Evolutionary conservation across 345 rosid genomes (phyloP).

Genomic region (Citrus sp.): DNA sequence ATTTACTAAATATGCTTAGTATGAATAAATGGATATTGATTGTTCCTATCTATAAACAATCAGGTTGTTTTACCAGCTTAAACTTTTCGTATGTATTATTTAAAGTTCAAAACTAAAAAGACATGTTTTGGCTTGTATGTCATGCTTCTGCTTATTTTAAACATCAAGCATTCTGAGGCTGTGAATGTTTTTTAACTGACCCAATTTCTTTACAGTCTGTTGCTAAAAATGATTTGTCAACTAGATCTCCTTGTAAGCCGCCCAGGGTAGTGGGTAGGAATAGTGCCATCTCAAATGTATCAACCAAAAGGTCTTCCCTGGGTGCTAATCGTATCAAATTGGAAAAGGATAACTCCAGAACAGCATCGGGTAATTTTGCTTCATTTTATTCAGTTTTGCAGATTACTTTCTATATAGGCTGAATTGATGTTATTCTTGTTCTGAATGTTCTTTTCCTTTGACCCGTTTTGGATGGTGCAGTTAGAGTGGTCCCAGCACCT

Average conservation of each 20-base stretch:
- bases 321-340: constrained; percentile 46
- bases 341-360: constrained; percentile 45
- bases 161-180: not conserved
- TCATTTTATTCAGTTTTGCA: not conserved
- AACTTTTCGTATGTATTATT: not conserved
- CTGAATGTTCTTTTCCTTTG: constrained; percentile 15
- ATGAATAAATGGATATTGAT: not conserved
- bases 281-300: constrained; percentile 35
- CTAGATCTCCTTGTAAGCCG: constrained; percentile 47
- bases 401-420: not conserved
- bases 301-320: constrained; percentile 48
- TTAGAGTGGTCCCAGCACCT: constrained; percentile 34
- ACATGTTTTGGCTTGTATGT: not conserved
- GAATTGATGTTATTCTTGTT: not conserved
- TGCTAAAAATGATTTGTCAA: constrained; percentile 31
- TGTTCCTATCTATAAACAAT: not conserved
- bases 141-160: not conserved
- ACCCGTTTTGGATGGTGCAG: constrained; percentile 31
- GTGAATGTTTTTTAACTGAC: constrained; percentile 11
- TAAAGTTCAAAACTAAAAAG: not conserved
- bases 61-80: not conserved
- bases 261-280: constrained; percentile 35
- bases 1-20: not conserved
- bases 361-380: constrained; percentile 28
- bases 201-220: constrained; percentile 29